Percentiles rank a stretch among this genome's conserved stretches.
phyloP scores from a whole-genome alignment of 495 filamentous ascomycete genomes.

The Hapsidospora chrysogenum region DNA sequence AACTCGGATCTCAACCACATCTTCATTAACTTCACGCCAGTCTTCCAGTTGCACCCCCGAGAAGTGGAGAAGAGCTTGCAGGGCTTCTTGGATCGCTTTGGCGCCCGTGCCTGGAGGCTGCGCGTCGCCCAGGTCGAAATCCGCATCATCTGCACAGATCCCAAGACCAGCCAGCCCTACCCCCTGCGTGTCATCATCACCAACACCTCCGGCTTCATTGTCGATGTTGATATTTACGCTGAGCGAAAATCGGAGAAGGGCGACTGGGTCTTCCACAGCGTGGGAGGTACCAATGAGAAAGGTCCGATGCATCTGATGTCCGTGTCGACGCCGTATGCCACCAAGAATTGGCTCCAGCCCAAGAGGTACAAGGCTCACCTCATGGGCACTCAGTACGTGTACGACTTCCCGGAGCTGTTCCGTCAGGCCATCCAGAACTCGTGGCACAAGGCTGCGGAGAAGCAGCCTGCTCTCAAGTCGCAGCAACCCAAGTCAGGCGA shows the following conservation, averaged over 20 bases:
- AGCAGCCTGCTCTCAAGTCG: slow-evolving; percentile 52
- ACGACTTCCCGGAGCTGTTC: slow-evolving; percentile 99
- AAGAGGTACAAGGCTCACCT: slow-evolving; percentile 98
- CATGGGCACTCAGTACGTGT: slow-evolving; percentile 98
- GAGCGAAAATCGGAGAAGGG: slow-evolving; percentile 95
- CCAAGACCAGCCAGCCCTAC: slow-evolving; percentile 66
- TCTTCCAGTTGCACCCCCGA: slow-evolving; percentile 78
- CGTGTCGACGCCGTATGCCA: slow-evolving; percentile 84
- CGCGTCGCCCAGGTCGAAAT: slow-evolving; percentile 97
- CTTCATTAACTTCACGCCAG: slow-evolving; percentile 96
- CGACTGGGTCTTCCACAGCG: slow-evolving; percentile 96
- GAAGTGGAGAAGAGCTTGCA: slow-evolving; percentile 90
- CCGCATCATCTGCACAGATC: slow-evolving; percentile 92
- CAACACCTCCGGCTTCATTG: slow-evolving; percentile 98
- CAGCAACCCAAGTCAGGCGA: slow-evolving; percentile 75
- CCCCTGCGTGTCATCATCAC: slow-evolving; percentile 93
- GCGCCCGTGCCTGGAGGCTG: slow-evolving; percentile 85
- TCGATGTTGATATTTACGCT: slow-evolving; percentile 92
- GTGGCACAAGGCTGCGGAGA: slow-evolving; percentile 60
- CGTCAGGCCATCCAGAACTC: slow-evolving; percentile 93
- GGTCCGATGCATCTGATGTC: slow-evolving; percentile 88
- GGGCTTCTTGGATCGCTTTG: slow-evolving; percentile 92
- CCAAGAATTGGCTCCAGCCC: slow-evolving; percentile 96
- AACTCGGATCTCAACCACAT: slow-evolving; percentile 99
- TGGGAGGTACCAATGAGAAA: slow-evolving; percentile 85